Conservation (phyloP, 148 eudicot genomes). For the Polygonum aviculare region DNA sequence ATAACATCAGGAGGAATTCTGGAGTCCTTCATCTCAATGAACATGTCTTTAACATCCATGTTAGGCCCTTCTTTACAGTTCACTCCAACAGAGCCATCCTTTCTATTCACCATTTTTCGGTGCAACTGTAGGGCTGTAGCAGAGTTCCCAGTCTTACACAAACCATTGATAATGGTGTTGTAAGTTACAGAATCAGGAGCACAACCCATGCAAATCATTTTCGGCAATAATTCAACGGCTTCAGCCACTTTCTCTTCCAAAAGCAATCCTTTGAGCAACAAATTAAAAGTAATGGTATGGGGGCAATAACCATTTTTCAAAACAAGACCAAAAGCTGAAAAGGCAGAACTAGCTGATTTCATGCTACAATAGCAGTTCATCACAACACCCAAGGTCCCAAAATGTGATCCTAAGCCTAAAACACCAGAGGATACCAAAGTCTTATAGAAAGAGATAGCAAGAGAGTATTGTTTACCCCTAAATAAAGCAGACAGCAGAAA, state of each 20-base stretch:
- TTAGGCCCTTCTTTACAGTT: background rate
- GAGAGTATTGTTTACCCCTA: slow-evolving; percentile 6
- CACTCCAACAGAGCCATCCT: background rate
- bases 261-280: slow-evolving; percentile 22
- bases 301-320: slow-evolving; percentile 22
- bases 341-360: slow-evolving; percentile 13
- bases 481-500: slow-evolving; percentile 12
- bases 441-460: slow-evolving; percentile 14
- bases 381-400: slow-evolving; percentile 12
- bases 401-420: slow-evolving; percentile 13
- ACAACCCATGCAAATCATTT: slow-evolving; percentile 20
- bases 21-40: background rate
- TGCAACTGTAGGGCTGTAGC: slow-evolving; percentile 15
- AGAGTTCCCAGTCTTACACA: slow-evolving; percentile 19
- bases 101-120: slow-evolving; percentile 9
- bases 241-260: slow-evolving; percentile 14
- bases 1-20: slow-evolving; percentile 4
- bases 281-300: slow-evolving; percentile 14
- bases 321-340: slow-evolving; percentile 19
- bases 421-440: background rate
- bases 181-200: slow-evolving; percentile 15
- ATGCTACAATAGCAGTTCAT: slow-evolving; percentile 19
- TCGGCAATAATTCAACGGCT: slow-evolving; percentile 10
- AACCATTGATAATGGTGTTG: slow-evolving; percentile 18
- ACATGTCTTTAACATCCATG: background rate